Base-by-base conservation (phyloP, 192 early-diverging fungal genomes). In the Entomortierella chlamydospora region DNA sequence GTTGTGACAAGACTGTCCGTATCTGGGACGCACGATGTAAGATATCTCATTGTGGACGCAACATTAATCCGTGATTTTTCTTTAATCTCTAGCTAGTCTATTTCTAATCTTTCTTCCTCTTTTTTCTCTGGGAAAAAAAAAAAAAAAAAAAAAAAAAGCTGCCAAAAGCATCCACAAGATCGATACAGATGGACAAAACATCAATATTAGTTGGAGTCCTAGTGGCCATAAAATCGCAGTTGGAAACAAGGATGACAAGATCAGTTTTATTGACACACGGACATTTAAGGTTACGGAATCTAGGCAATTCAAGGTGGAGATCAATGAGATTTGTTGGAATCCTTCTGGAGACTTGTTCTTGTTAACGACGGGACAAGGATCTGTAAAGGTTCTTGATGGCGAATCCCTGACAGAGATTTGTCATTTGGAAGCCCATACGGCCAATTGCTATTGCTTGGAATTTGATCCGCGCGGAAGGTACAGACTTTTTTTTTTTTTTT, bases 251-350 rank as follows among this genome's bases (percentile, higher is more conserved):
- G 91, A 94, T 25, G 93, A 94, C 63, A 77, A 84, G 22, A 88
- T 95, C 25, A 86, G 87, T 23, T 91, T 95, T 78, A 95, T 95
- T 31, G 94, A 95, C 82, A 87, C 90, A 12, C 81, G 87, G 18
- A 85, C 72, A 1, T 72, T 72, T 39, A 69, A 76, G 43, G 37
- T 71, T 42, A 50, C 64, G 45, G 43, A 64, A 13, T 62, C 58
- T 15, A 57, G 57, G 2, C 70, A 70, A 30, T 72, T 64, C 60
- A 72, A 63, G 25, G 65, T 72, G 12, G 79, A 81, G 22, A 86
- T 94, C 30, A 95, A 95, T 67, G 93, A 95, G 80, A 94, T 95
- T 31, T 83, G 87, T 28, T 95, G 94, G 94, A 92, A 93, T 43
- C 85, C 85, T 53, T 83, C 87, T 42, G 90, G 90, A 26, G 83